Evolutionary conservation across 2,329 filamentous ascomycete species (phyloP).

Genomic region (Scedosporium apiospermum): DNA sequence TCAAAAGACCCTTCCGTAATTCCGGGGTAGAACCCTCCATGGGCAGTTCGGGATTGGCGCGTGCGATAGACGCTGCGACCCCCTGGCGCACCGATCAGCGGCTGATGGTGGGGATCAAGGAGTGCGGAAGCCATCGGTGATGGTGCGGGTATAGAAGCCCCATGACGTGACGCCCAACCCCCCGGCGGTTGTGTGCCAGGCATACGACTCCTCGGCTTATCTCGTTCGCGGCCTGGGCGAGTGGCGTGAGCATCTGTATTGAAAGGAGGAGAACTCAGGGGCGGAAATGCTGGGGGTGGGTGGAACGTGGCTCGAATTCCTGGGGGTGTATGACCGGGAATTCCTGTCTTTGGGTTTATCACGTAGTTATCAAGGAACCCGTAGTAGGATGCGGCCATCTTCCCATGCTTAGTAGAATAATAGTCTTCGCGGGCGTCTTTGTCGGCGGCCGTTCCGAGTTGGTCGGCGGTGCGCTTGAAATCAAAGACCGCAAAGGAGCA

Average conservation of each 20-base stretch:
- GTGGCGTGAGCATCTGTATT: slow-evolving; percentile 45
- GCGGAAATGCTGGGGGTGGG: slow-evolving; percentile 66
- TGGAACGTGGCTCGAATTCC: slow-evolving; percentile 51
- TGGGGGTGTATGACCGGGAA: slow-evolving; percentile 50
- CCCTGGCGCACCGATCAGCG: slow-evolving; percentile 37
- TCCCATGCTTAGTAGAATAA: slow-evolving; percentile 89
- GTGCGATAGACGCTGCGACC: slow-evolving; percentile 36
- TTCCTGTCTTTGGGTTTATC: slow-evolving; percentile 59
- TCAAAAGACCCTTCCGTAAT: slow-evolving; percentile 49
- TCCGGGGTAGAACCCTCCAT: slow-evolving; percentile 33
- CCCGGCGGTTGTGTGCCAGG: slow-evolving; percentile 7
- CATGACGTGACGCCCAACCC: slow-evolving; percentile 30
- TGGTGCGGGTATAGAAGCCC: slow-evolving; percentile 35
- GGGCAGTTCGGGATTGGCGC: slow-evolving; percentile 33
- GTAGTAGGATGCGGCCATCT: slow-evolving; percentile 96
- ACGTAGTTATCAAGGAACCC: slow-evolving; percentile 92
- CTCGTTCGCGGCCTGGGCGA: slow-evolving; percentile 13
- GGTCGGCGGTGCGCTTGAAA: slow-evolving; percentile 70
- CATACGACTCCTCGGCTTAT: slow-evolving; percentile 8
- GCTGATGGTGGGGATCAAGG: slow-evolving; percentile 68
- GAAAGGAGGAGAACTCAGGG: slow-evolving; percentile 53
- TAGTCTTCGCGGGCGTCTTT: slow-evolving; percentile 81
- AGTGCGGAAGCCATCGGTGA: slow-evolving; percentile 66
- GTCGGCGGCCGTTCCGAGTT: slow-evolving; percentile 26
- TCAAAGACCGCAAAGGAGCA: slow-evolving; percentile 97